phyloP scores from a whole-genome alignment of 1,284 basidiomycete species.

The Ceratorhiza oryzae-sativae region DNA sequence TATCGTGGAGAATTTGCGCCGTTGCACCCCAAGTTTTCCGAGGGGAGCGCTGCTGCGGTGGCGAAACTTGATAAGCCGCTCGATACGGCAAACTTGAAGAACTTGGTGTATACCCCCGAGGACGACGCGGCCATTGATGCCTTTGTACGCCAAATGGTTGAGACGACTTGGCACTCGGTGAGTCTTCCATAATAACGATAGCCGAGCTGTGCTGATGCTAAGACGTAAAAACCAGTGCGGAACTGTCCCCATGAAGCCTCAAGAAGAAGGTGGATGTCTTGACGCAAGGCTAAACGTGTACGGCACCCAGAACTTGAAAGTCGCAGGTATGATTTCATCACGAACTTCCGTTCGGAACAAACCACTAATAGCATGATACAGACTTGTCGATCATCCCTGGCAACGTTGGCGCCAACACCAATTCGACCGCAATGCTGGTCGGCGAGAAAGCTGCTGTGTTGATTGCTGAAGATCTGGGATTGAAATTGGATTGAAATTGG shows the following conservation, averaged over 20 bases:
- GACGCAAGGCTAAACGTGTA: constrained; percentile 51
- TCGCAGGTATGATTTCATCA: constrained; percentile 20
- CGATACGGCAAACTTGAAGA: constrained; percentile 45
- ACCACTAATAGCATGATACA: not conserved
- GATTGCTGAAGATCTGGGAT: constrained; percentile 27
- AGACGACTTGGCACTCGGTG: constrained; percentile 38
- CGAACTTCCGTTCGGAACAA: not conserved
- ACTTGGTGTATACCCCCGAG: constrained; percentile 46
- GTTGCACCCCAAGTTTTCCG: constrained; percentile 49
- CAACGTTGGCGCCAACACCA: constrained; percentile 9
- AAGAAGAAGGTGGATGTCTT: constrained; percentile 53
- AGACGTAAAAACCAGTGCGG: constrained; percentile 37
- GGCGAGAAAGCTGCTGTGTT: constrained; percentile 23
- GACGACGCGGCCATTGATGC: constrained; percentile 46
- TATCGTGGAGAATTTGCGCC: constrained; percentile 51
- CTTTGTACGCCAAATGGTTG: constrained; percentile 26
- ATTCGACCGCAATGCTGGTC: constrained; percentile 22
- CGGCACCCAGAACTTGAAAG: constrained; percentile 50
- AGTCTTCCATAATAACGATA: not conserved
- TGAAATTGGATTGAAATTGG: not conserved
- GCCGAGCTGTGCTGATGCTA: not conserved
- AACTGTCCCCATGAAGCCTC: constrained; percentile 52
- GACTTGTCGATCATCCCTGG: not conserved
- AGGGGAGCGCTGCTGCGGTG: constrained; percentile 43
- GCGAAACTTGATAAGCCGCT: constrained; percentile 27